These are phyloP conservation scores for Phytophthora multivora DNA, from an alignment of 352 stramenopile species.

Conservation along the genomic window DNA sequence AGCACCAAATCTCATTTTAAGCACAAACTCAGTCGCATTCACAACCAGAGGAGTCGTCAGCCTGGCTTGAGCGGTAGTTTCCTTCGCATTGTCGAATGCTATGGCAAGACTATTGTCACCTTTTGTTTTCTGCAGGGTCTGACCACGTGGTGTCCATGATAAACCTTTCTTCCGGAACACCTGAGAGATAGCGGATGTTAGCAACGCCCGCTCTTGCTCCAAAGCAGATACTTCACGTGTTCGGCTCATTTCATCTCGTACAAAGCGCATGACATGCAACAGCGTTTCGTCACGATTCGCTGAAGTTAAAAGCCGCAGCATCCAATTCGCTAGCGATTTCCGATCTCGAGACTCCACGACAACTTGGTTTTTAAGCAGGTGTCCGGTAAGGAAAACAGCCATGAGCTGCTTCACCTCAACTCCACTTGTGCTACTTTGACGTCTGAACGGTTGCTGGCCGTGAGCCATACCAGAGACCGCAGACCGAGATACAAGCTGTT, in stretches of 20 bases:
- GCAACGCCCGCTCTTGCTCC: slow-evolving; percentile 31
- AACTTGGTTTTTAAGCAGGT: slow-evolving; percentile 63
- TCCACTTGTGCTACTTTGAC: slow-evolving; percentile 25
- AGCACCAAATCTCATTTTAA: slow-evolving; percentile 45
- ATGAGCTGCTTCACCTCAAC: slow-evolving; percentile 78
- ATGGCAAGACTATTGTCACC: slow-evolving; percentile 25
- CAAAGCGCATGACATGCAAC: slow-evolving; percentile 64
- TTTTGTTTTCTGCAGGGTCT: slow-evolving; percentile 16
- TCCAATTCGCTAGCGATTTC: slow-evolving; percentile 66
- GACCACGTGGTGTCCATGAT: slow-evolving; percentile 22
- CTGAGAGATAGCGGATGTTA: slow-evolving; percentile 43
- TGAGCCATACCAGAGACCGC: slow-evolving; percentile 22
- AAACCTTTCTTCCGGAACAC: slow-evolving; percentile 58
- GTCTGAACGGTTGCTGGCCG: slow-evolving; percentile 30
- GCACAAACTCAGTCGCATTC: slow-evolving; percentile 46
- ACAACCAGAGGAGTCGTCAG: slow-evolving; percentile 28
- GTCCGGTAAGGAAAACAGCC: slow-evolving; percentile 73
- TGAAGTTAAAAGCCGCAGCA: slow-evolving; percentile 70
- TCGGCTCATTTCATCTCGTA: slow-evolving; percentile 51
- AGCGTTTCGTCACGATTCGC: slow-evolving; percentile 64
- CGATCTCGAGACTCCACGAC: slow-evolving; percentile 61
- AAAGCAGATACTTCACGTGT: slow-evolving; percentile 22
- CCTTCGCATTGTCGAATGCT: slow-evolving; percentile 23
- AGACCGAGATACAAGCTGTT: slow-evolving; percentile 64
- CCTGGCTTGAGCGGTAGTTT: slow-evolving; percentile 1